Evolutionary conservation across 805 yeast species (phyloP).

Genomic region (Saturnispora sekii): DNA sequence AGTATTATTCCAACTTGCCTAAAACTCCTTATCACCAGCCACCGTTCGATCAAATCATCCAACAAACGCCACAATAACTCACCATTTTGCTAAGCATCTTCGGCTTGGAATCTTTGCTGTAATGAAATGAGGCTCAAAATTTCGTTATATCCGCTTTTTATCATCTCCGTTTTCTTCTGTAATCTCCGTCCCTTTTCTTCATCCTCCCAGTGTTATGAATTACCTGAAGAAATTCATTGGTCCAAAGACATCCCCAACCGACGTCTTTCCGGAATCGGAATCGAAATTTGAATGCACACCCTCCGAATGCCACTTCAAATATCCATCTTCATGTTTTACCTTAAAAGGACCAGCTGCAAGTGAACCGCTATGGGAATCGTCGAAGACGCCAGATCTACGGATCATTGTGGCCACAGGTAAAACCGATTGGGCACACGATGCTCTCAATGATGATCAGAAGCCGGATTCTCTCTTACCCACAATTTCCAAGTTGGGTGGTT

Average conservation of each 20-base stretch:
- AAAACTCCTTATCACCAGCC: too few species aligned
- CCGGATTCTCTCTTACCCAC: conserved; percentile 23
- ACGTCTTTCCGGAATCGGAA: conserved; percentile 35
- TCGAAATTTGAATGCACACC: conserved; percentile 45
- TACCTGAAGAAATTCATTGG: conserved; percentile 12
- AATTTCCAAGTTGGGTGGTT: conserved; percentile 16
- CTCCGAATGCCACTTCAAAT: conserved; percentile 33
- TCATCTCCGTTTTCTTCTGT: background rate
- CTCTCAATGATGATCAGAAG: conserved; percentile 29
- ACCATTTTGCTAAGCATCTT: too few species aligned
- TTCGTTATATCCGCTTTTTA: background rate
- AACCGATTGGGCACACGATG: conserved; percentile 76
- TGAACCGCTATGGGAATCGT: conserved; percentile 55
- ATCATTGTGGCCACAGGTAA: conserved; percentile 77
- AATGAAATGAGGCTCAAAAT: too few species aligned
- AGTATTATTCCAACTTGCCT: too few species aligned
- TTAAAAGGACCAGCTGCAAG: conserved; percentile 25
- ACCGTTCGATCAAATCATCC: too few species aligned
- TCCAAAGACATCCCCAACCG: conserved; percentile 20
- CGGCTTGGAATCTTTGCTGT: too few species aligned
- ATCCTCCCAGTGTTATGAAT: conserved; percentile 13
- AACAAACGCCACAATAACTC: too few species aligned
- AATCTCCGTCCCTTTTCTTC: background rate
- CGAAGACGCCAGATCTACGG: conserved; percentile 62
- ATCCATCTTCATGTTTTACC: conserved; percentile 23